Evolutionary conservation across 164 flowering plant species (phyloP).

Genomic region (Vitis cinerea): DNA sequence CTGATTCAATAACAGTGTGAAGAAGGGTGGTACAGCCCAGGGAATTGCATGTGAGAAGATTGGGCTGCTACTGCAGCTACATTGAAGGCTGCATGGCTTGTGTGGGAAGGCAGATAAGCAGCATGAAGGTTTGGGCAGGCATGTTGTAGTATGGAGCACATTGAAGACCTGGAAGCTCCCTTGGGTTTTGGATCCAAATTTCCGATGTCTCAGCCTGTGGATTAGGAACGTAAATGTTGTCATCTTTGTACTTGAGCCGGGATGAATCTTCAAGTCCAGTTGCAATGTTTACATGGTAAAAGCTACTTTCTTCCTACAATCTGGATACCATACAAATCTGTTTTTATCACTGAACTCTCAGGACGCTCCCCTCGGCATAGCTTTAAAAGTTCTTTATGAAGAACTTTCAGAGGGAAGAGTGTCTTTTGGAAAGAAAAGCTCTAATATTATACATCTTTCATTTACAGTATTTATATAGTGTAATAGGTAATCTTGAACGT

Average conservation of each 20-base stretch:
- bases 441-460: no score
- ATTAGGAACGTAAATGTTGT: slow-evolving; percentile 74
- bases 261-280: slow-evolving; percentile 80
- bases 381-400: no score
- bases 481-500: no score
- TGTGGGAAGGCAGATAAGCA: slow-evolving; percentile 76
- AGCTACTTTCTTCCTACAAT: no score
- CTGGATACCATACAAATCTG: no score
- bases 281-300: slow-evolving; percentile 12
- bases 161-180: slow-evolving; percentile 72
- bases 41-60: slow-evolving; percentile 80
- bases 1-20: slow-evolving; percentile 75
- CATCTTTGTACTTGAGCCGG: slow-evolving; percentile 86
- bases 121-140: slow-evolving; percentile 79
- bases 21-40: slow-evolving; percentile 67
- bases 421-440: no score
- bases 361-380: no score
- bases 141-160: slow-evolving; percentile 75
- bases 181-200: slow-evolving; percentile 81
- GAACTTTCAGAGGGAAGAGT: no score
- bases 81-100: slow-evolving; percentile 71
- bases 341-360: no score
- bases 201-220: slow-evolving; percentile 94
- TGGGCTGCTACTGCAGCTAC: slow-evolving; percentile 58
- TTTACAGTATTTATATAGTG: no score